Percentiles rank a stretch among this genome's conserved stretches.
These are phyloP conservation scores for Amaranthus hypochondriacus DNA, from an alignment of 148 eudicot genomes.

Conservation along the genomic window DNA sequence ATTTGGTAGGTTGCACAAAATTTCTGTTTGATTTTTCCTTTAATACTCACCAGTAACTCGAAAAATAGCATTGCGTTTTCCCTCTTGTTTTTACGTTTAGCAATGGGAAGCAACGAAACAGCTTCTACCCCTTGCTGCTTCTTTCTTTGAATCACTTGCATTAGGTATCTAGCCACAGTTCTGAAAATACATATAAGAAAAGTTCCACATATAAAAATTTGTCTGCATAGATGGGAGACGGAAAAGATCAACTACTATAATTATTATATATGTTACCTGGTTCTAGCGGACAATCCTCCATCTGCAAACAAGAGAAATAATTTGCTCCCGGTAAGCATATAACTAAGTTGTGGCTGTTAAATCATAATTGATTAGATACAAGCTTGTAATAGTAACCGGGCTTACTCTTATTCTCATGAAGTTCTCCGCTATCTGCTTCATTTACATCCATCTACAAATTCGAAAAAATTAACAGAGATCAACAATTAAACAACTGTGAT, in stretches of 20 bases:
- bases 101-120: constrained; percentile 40
- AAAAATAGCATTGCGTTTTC: constrained; percentile 74
- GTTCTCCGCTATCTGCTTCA: constrained; percentile 45
- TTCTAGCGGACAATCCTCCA: constrained; percentile 50
- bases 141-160: constrained; percentile 30
- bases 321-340: constrained; percentile 7
- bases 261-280: constrained; percentile 41
- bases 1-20: too few relatives aligned
- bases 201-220: neutral
- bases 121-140: constrained; percentile 31
- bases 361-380: neutral
- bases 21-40: neutral
- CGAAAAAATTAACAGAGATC: neutral
- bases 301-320: constrained; percentile 43
- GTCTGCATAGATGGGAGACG: neutral
- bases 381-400: neutral
- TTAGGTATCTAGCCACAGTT: constrained; percentile 48
- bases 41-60: constrained; percentile 66
- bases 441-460: constrained; percentile 42
- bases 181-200: constrained; percentile 32
- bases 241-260: neutral
- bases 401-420: constrained; percentile 31
- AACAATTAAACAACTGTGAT: neutral
- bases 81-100: constrained; percentile 51
- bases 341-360: neutral